Conservation (phyloP, 768 basidiomycete genomes). For the Glaciozyma antarctica region DNA sequence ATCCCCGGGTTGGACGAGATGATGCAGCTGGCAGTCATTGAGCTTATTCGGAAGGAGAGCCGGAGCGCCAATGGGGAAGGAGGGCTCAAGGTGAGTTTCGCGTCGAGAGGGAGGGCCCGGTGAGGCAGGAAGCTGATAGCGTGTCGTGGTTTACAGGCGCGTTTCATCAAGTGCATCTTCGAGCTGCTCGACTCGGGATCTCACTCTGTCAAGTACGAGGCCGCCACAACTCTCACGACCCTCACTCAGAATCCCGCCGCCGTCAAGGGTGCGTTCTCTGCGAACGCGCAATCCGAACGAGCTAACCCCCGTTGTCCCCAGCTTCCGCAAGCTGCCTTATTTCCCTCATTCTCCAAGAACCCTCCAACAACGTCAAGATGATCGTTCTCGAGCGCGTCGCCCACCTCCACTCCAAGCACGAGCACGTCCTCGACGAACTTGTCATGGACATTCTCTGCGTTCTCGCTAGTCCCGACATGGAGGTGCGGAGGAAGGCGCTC, state of each 20-base stretch:
- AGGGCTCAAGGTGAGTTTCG: slow-evolving; percentile 58
- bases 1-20: slow-evolving; percentile 76
- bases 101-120: background rate
- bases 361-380: slow-evolving; percentile 97
- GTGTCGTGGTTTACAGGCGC: slow-evolving; percentile 47
- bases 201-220: slow-evolving; percentile 94
- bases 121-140: background rate
- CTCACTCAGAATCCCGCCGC: slow-evolving; percentile 93
- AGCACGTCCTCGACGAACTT: slow-evolving; percentile 69
- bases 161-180: slow-evolving; percentile 87
- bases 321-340: slow-evolving; percentile 84
- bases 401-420: slow-evolving; percentile 68
- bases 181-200: slow-evolving; percentile 81
- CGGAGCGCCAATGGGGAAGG: slow-evolving; percentile 55
- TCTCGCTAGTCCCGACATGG: slow-evolving; percentile 73
- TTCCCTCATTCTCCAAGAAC: slow-evolving; percentile 82
- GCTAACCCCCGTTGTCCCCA: slow-evolving; percentile 37
- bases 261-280: slow-evolving; percentile 61
- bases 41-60: slow-evolving; percentile 82
- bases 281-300: background rate
- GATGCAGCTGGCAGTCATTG: slow-evolving; percentile 91
- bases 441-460: slow-evolving; percentile 95
- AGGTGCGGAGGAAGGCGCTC: slow-evolving; percentile 87
- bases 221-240: slow-evolving; percentile 84
- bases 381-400: slow-evolving; percentile 92